Evolutionary conservation across 73 alveolate species (phyloP), one percentile per base, ranked within the genome.

Genomic region (Stentor roeselii): DNA sequence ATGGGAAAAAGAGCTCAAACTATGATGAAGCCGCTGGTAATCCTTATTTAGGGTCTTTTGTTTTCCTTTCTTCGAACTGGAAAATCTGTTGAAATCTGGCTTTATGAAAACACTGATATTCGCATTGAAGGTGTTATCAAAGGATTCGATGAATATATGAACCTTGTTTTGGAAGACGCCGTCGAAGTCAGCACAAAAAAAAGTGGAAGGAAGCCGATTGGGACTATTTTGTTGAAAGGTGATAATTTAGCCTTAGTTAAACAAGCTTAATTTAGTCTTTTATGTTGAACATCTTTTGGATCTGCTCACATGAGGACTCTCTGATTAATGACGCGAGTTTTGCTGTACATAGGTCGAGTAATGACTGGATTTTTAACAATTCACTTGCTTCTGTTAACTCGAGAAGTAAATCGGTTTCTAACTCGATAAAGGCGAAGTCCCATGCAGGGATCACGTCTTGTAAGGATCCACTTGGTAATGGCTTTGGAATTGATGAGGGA

Each of bases 81-180:
- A 58, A 77, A 92, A 0, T 83, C 86, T 42, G 92, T 92, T 36
- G 92, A 92, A 77, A 87, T 92, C 59, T 92, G 97, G 97, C 83
- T 92, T 32, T 92, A 75, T 80, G 97, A 92, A 50, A 87, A 92
- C 75, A 83, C 85, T 21, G 94, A 92, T 27, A 35, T 91, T 60
- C 60, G 93, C 75, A 90, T 92, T 61, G 95, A 92, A 88, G 97
- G 97, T 59, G 87, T 60, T 74, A 92, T 92, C 76, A 67, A 86
- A 4, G 95, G 95, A 3, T 90, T 90, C 67, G 95, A 90, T 83
- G 95, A 92, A 80, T 92, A 83, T 61, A 92, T 92, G 97, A 92
- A 92, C 76, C 78, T 90, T 58, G 97, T 92, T 31, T 75, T 92
- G 36, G 94, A 92, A 75, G 96, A 92, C 36, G 92, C 95, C 11